phyloP scores from a whole-genome alignment of 176 grass and related monocot species.

The Cenchrus purpureus region DNA sequence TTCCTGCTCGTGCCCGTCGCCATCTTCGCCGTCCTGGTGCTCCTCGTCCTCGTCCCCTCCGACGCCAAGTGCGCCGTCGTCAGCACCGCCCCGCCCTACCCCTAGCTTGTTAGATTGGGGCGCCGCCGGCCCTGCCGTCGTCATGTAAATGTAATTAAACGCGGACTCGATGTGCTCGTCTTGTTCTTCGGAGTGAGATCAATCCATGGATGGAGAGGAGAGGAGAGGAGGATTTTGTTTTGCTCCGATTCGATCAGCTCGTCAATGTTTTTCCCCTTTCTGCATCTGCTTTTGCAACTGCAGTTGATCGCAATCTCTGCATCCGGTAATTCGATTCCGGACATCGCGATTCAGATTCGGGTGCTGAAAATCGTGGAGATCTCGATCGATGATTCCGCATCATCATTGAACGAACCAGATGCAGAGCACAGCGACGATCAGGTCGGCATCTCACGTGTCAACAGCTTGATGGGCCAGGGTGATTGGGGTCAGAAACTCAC shows the following conservation, averaged over 20 bases:
- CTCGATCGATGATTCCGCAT: too few species aligned
- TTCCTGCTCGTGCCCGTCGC: conserved; percentile 49
- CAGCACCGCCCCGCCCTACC: background rate
- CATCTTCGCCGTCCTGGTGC: conserved; percentile 50
- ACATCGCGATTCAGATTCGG: too few species aligned
- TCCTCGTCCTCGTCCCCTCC: conserved; percentile 43
- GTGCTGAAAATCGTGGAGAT: too few species aligned
- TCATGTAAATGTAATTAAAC: conserved; percentile 27
- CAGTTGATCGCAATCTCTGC: background rate
- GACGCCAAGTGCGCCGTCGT: conserved; percentile 21
- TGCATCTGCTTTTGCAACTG: background rate
- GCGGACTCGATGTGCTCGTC: background rate
- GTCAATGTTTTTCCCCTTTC: background rate
- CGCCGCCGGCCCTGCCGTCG: background rate
- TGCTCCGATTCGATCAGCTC: background rate
- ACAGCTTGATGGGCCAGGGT: too few species aligned
- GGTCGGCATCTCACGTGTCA: too few species aligned
- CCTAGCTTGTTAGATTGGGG: background rate
- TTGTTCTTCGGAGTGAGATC: background rate
- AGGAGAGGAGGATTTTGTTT: background rate
- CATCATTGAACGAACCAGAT: too few species aligned
- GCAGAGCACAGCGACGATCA: too few species aligned
- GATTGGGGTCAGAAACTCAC: too few species aligned
- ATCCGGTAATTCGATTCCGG: too few species aligned
- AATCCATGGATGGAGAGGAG: background rate